These are phyloP conservation scores for Helminthosporium solani DNA, from an alignment of 2,329 filamentous ascomycete genomes.

Conservation along the genomic window DNA sequence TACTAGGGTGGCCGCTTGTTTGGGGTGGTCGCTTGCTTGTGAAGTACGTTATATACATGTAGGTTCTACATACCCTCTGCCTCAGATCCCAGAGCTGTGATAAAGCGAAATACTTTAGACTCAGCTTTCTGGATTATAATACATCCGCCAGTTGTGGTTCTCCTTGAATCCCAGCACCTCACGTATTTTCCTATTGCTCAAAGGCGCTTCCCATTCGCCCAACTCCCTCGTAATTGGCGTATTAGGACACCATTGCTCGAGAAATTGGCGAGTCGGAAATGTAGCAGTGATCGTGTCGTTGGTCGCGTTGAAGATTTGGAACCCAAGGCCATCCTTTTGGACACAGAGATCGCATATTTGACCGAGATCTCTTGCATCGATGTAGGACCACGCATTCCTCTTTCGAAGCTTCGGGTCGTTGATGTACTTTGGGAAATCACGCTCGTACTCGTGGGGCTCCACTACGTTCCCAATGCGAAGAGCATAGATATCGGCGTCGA, in stretches of 20 bases:
- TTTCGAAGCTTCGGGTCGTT: conserved; percentile 53
- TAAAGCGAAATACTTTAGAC: too few species aligned
- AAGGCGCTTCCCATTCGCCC: conserved; percentile 59
- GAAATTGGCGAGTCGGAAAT: conserved; percentile 53
- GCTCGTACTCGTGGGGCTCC: conserved; percentile 61
- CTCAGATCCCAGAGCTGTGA: too few species aligned
- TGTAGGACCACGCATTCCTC: conserved; percentile 63
- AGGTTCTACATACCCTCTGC: too few species aligned
- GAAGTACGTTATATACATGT: too few species aligned
- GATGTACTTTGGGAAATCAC: conserved; percentile 55
- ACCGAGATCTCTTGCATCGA: conserved; percentile 62
- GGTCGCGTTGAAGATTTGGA: conserved; percentile 65
- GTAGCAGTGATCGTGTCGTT: conserved; percentile 62
- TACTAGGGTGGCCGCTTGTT: too few species aligned
- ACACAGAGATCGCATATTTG: conserved; percentile 61
- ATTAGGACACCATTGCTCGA: conserved; percentile 52
- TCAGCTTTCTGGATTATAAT: conserved; percentile 40
- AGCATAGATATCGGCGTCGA: conserved; percentile 59
- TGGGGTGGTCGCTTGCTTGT: too few species aligned
- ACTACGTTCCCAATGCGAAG: conserved; percentile 63
- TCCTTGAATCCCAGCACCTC: conserved; percentile 61
- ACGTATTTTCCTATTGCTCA: conserved; percentile 62
- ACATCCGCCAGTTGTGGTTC: conserved; percentile 58
- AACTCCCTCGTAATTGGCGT: conserved; percentile 57
- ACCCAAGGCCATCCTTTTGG: conserved; percentile 57